phyloP scores from a whole-genome alignment of 768 basidiomycete species.

The Gymnopilus junonius region DNA sequence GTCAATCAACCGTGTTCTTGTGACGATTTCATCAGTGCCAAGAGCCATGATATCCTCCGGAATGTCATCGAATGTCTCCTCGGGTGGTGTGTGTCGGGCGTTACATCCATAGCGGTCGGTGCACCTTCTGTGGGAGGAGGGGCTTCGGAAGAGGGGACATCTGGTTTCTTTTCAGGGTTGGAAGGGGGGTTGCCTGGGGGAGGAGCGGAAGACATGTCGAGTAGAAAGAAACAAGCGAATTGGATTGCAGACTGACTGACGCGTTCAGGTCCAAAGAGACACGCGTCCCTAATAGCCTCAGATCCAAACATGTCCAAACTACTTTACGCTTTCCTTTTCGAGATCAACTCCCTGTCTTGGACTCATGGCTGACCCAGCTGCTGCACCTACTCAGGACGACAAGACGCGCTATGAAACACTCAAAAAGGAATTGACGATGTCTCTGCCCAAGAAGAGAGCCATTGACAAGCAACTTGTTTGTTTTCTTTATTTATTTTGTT shows the following conservation, averaged over 20 bases:
- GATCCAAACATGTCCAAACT: slow-evolving; percentile 33
- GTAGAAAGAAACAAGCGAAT: slow-evolving; percentile 8
- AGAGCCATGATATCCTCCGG: slow-evolving; percentile 84
- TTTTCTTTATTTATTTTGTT: slow-evolving; percentile 7
- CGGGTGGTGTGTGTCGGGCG: slow-evolving; percentile 67
- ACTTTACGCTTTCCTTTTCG: background rate
- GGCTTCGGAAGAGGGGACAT: slow-evolving; percentile 36
- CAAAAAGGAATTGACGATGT: slow-evolving; percentile 75
- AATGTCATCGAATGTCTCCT: slow-evolving; percentile 91
- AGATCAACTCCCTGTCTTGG: background rate
- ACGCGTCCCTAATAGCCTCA: slow-evolving; percentile 39
- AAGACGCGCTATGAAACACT: slow-evolving; percentile 72
- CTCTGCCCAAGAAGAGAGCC: slow-evolving; percentile 73
- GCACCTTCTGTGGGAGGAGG: slow-evolving; percentile 34
- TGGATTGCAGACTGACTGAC: slow-evolving; percentile 25
- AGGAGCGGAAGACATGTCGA: slow-evolving; percentile 61
- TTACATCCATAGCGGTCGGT: slow-evolving; percentile 67
- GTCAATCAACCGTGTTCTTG: slow-evolving; percentile 91
- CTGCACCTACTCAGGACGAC: slow-evolving; percentile 64
- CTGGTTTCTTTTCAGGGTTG: slow-evolving; percentile 59
- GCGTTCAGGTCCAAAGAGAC: slow-evolving; percentile 39
- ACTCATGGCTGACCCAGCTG: slow-evolving; percentile 43
- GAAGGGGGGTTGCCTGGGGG: slow-evolving; percentile 55
- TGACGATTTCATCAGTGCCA: slow-evolving; percentile 84
- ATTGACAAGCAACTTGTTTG: slow-evolving; percentile 80